Percentiles rank a stretch among this genome's conserved stretches.
Conservation (phyloP, 176 grass and related monocot genomes). For the Avena atlantica region DNA sequence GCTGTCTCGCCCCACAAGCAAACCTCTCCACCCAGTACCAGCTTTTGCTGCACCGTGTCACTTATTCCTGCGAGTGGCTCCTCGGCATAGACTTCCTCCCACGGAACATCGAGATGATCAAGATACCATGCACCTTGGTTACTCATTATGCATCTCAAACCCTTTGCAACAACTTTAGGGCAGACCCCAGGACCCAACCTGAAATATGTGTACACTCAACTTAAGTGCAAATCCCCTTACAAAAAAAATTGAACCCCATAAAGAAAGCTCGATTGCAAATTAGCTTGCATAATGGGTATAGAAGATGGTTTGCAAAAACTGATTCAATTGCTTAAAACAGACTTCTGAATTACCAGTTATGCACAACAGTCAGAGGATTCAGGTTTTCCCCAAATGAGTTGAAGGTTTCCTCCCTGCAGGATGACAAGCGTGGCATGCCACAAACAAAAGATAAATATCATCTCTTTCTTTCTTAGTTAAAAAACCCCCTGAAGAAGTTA, state of each 20-base stretch:
- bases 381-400: slow-evolving; percentile 86
- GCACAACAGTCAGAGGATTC: slow-evolving; percentile 84
- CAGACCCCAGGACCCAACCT: slow-evolving; percentile 95
- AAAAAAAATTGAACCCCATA: too few relatives aligned
- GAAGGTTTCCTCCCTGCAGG: slow-evolving; percentile 96
- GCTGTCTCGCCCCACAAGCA: slow-evolving; percentile 94
- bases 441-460: slow-evolving; percentile 10
- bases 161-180: slow-evolving; percentile 82
- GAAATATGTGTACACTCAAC: slow-evolving; percentile 16
- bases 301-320: background rate
- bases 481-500: background rate
- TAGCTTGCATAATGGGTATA: background rate
- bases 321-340: slow-evolving; percentile 8
- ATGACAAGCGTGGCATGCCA: background rate
- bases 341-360: slow-evolving; percentile 76
- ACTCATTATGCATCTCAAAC: slow-evolving; percentile 96
- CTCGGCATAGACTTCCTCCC: slow-evolving; percentile 78
- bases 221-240: background rate
- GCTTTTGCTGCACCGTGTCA: slow-evolving; percentile 63
- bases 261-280: background rate
- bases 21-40: slow-evolving; percentile 91
- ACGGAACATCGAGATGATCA: slow-evolving; percentile 92
- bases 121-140: slow-evolving; percentile 98
- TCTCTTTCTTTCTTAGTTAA: background rate
- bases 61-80: slow-evolving; percentile 85